Conservation (phyloP, 257 asterid genomes). For the Marsdenia floribunda region DNA sequence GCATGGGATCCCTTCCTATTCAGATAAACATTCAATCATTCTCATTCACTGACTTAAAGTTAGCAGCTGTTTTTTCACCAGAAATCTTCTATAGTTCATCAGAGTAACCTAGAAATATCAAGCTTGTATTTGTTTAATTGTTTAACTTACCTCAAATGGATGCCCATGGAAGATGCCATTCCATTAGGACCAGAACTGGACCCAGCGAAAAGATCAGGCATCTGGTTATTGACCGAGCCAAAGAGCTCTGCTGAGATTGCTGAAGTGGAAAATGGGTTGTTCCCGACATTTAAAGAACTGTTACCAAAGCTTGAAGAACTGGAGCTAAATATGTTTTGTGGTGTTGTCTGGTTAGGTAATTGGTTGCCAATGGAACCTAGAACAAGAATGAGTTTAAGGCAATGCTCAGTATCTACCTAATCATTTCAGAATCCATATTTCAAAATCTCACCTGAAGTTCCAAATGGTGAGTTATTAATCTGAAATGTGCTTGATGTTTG, state of each 20-base stretch:
- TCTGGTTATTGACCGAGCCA: slow-evolving; percentile 23
- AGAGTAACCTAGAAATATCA: background rate
- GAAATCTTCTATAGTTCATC: background rate
- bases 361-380: slow-evolving; percentile 46
- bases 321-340: slow-evolving; percentile 39
- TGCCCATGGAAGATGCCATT: slow-evolving; percentile 22
- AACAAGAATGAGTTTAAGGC: slow-evolving; percentile 14
- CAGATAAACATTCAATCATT: background rate
- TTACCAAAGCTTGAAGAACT: slow-evolving; percentile 35
- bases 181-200: slow-evolving; percentile 16
- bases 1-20: background rate
- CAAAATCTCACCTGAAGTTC: slow-evolving; percentile 42
- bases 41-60: background rate
- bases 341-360: slow-evolving; percentile 33
- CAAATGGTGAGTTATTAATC: slow-evolving; percentile 33
- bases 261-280: slow-evolving; percentile 43
- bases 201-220: slow-evolving; percentile 12
- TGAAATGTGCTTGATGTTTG: slow-evolving; percentile 40
- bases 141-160: slow-evolving; percentile 43
- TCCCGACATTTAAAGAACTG: slow-evolving; percentile 27
- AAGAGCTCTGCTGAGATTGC: slow-evolving; percentile 33
- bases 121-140: background rate
- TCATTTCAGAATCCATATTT: background rate
- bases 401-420: slow-evolving; percentile 12
- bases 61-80: background rate